phyloP scores from a whole-genome alignment of 768 basidiomycete species.

The Boletus rubescentipes region DNA sequence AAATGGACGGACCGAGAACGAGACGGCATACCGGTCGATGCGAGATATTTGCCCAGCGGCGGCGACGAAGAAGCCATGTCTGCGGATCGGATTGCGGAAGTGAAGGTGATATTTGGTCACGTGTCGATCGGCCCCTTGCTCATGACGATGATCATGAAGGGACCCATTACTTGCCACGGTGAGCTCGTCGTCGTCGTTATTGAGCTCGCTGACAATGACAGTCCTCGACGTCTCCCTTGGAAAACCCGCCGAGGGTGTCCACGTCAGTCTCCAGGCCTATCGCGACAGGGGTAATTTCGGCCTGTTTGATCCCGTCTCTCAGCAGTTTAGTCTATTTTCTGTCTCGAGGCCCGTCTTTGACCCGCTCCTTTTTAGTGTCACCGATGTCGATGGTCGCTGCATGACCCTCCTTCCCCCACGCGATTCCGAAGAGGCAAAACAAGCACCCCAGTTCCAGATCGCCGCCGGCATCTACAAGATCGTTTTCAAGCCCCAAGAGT shows the following conservation, averaged over 20 bases:
- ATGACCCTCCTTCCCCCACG: slow-evolving; percentile 63
- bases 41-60: slow-evolving; percentile 88
- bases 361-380: slow-evolving; percentile 46
- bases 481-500: slow-evolving; percentile 78
- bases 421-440: slow-evolving; percentile 44
- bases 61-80: slow-evolving; percentile 40
- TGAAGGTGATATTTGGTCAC: not conserved
- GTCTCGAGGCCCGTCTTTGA: not conserved
- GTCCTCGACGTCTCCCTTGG: slow-evolving; percentile 87
- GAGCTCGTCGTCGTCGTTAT: slow-evolving; percentile 14
- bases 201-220: slow-evolving; percentile 29
- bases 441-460: slow-evolving; percentile 43
- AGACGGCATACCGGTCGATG: slow-evolving; percentile 74
- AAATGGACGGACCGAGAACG: not conserved
- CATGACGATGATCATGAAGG: slow-evolving; percentile 40
- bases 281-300: slow-evolving; percentile 39
- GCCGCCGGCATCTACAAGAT: slow-evolving; percentile 69
- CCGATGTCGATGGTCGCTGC: slow-evolving; percentile 84
- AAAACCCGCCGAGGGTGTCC: slow-evolving; percentile 72
- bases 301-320: slow-evolving; percentile 53
- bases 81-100: slow-evolving; percentile 23
- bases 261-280: slow-evolving; percentile 58
- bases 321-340: slow-evolving; percentile 50
- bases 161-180: slow-evolving; percentile 94
- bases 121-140: too few relatives aligned